A percentile compares a stretch with the other conserved stretches of the same genome.
These are phyloP conservation scores for Chaetomiaceae sp. DNA, from an alignment of 2,329 filamentous ascomycete species.

Conservation along the genomic window DNA sequence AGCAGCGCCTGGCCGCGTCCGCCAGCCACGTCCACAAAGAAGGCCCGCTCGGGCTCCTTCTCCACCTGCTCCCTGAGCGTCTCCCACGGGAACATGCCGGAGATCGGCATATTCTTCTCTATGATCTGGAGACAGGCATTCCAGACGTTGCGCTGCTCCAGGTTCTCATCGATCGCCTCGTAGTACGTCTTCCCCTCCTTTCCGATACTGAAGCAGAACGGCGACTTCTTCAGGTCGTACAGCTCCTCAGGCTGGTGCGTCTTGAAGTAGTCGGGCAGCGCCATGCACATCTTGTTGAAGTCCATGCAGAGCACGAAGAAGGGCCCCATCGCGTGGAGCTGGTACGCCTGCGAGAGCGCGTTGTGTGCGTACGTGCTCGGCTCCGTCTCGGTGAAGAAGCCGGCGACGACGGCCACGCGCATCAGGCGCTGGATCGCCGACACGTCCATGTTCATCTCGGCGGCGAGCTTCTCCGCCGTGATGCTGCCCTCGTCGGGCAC, in stretches of 20 bases:
- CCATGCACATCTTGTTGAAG: constrained; percentile 25
- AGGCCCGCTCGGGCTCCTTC: constrained; percentile 26
- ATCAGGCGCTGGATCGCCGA: constrained; percentile 30
- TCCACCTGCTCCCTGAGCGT: constrained; percentile 27
- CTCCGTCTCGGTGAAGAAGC: constrained; percentile 27
- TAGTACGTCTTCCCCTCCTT: constrained; percentile 27
- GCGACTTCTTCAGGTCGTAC: constrained; percentile 29
- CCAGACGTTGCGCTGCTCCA: constrained; percentile 29
- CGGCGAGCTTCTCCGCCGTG: constrained; percentile 20
- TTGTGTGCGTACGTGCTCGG: constrained; percentile 31
- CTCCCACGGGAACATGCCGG: constrained; percentile 32
- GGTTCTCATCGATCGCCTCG: constrained; percentile 28
- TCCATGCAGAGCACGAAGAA: constrained; percentile 31
- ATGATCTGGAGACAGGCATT: constrained; percentile 29
- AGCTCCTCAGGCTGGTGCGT: constrained; percentile 28
- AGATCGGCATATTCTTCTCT: constrained; percentile 30
- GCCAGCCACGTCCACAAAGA: constrained; percentile 29
- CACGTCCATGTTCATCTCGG: constrained; percentile 25
- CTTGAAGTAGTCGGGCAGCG: constrained; percentile 29
- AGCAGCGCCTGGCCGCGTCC: constrained; percentile 29
- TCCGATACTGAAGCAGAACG: constrained; percentile 19
- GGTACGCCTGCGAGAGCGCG: constrained; percentile 26
- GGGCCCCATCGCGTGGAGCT: constrained; percentile 26
- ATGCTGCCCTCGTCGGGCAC: constrained; percentile 24
- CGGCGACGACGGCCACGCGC: constrained; percentile 28